Evolutionary conservation across 306 rosid genomes (phyloP).

Genomic region (Rosa persica): DNA sequence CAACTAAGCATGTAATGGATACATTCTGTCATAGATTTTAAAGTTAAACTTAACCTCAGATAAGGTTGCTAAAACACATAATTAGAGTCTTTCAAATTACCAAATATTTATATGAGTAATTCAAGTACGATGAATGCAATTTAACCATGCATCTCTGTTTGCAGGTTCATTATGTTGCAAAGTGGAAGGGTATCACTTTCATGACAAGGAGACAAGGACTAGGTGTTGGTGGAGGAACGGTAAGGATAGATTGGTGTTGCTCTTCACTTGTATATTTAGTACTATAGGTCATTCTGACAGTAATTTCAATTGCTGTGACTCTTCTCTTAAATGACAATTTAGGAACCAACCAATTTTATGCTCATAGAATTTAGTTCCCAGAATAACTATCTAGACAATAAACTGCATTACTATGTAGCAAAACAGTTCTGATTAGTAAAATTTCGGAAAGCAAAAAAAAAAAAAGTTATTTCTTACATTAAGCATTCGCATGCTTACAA

Average conservation of each 20-base stretch:
- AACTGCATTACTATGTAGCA: not conserved
- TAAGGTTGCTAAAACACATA: not conserved
- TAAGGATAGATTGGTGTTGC: constrained; percentile 32
- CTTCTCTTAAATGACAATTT: not conserved
- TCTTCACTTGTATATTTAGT: not conserved
- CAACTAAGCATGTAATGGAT: not conserved
- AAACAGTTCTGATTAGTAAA: not conserved
- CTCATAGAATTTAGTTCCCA: not conserved
- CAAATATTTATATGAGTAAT: constrained; percentile 14
- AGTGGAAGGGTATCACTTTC: constrained; percentile 87
- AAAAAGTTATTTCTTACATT: too few relatives aligned
- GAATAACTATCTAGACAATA: constrained; percentile 11
- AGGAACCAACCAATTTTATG: not conserved
- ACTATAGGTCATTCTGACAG: not conserved
- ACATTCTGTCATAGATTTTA: not conserved
- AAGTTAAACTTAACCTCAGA: not conserved
- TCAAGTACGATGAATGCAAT: not conserved
- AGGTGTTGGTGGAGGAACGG: constrained; percentile 99
- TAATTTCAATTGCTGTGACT: not conserved
- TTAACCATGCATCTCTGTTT: constrained; percentile 22
- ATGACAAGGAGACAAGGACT: constrained; percentile 99
- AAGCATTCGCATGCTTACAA: too few relatives aligned
- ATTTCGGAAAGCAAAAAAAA: not conserved
- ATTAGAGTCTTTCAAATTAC: not conserved
- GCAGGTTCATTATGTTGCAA: constrained; percentile 96